Conservation (phyloP, 164 flowering plant species). For the Vitis amurensis region DNA sequence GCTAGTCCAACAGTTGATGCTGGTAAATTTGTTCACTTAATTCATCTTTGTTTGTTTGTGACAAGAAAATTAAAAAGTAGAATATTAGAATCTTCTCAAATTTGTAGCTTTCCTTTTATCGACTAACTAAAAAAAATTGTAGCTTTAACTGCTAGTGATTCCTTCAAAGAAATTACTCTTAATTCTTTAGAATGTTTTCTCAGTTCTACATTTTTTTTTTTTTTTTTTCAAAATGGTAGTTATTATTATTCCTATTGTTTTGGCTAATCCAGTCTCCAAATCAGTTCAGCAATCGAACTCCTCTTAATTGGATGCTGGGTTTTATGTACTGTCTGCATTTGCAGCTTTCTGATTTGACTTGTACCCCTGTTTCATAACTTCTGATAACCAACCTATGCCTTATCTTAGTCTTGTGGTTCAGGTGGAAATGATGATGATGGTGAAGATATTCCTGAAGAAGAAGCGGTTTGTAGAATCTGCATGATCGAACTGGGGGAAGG, state of each 20-base stretch:
- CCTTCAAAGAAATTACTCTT: not conserved
- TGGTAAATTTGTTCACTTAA: conserved; percentile 25
- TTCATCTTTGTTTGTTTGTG: conserved; percentile 5
- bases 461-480: conserved; percentile 80
- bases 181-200: not conserved
- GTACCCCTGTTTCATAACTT: conserved; percentile 2
- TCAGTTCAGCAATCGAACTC: not conserved
- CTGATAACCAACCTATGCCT: conserved; percentile 31
- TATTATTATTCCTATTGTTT: too few species aligned
- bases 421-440: conserved; percentile 42
- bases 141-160: not conserved
- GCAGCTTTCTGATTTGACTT: not conserved
- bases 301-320: not conserved
- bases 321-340: not conserved
- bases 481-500: conserved; percentile 60
- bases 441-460: conserved; percentile 64
- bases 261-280: not conserved
- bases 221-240: not conserved
- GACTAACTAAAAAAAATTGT: too few species aligned
- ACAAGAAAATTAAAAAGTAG: not conserved
- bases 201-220: not conserved
- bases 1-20: conserved; percentile 18
- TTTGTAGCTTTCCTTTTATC: too few species aligned
- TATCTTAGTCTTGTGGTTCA: conserved; percentile 43
- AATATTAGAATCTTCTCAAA: not conserved